These are phyloP conservation scores for Metarhizium guizhouense DNA, from an alignment of 2,329 filamentous ascomycete species.

Conservation along the genomic window DNA sequence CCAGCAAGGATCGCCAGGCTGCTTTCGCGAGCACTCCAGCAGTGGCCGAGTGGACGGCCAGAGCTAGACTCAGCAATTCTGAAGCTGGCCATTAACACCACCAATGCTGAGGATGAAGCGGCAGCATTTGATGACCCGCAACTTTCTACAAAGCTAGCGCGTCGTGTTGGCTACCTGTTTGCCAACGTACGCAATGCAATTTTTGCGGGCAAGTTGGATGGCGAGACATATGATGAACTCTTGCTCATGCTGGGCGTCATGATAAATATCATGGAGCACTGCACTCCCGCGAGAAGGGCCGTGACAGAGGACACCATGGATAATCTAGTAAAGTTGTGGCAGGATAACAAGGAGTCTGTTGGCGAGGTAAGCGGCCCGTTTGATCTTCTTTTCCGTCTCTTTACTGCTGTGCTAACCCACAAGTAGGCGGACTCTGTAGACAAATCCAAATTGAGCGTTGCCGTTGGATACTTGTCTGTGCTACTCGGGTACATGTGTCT, in stretches of 20 bases:
- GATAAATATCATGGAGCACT: conserved; percentile 83
- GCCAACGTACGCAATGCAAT: conserved; percentile 37
- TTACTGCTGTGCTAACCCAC: not conserved
- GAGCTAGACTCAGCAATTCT: conserved; percentile 20
- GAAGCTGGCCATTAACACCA: conserved; percentile 71
- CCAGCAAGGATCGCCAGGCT: conserved; percentile 20
- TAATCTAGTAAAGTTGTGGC: conserved; percentile 54
- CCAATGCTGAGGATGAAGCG: conserved; percentile 72
- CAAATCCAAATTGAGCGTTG: conserved; percentile 71
- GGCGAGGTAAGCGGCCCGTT: conserved; percentile 50
- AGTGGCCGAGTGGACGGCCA: conserved; percentile 20
- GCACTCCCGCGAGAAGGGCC: conserved; percentile 46
- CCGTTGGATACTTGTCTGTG: conserved; percentile 78
- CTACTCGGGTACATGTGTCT: conserved; percentile 75
- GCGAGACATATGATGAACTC: conserved; percentile 55
- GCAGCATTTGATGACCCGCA: conserved; percentile 56
- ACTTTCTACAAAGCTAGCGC: conserved; percentile 39
- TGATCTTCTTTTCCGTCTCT: not conserved
- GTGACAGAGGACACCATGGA: conserved; percentile 38
- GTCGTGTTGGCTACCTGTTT: conserved; percentile 44
- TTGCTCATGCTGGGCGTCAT: conserved; percentile 72
- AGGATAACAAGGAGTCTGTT: conserved; percentile 55
- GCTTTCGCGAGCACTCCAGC: conserved; percentile 18
- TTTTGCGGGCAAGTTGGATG: conserved; percentile 37
- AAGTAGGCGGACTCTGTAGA: conserved; percentile 58